These are phyloP conservation scores for Pythium dissotocum DNA, from an alignment of 352 stramenopile genomes.

Conservation along the genomic window DNA sequence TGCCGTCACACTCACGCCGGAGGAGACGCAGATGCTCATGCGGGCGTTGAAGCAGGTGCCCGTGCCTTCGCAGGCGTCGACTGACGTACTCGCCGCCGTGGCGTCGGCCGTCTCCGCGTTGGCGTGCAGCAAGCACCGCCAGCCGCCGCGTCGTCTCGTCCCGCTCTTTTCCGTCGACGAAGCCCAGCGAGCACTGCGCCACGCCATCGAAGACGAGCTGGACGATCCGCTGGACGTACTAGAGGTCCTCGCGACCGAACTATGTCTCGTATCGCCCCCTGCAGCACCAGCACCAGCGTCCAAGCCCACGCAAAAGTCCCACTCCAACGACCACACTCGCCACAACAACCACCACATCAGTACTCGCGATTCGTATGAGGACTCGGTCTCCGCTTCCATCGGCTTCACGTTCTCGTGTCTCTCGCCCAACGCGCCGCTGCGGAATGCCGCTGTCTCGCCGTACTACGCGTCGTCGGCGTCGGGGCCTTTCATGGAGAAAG, in stretches of 20 bases:
- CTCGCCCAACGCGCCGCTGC: background rate
- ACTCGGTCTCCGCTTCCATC: background rate
- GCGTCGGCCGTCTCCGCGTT: constrained; percentile 61
- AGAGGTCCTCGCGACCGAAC: constrained; percentile 17
- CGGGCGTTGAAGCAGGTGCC: constrained; percentile 51
- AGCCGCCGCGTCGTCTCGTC: constrained; percentile 38
- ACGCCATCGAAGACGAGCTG: constrained; percentile 18
- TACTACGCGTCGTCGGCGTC: background rate
- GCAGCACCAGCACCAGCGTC: background rate
- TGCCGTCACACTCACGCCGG: constrained; percentile 50
- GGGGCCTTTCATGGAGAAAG: background rate
- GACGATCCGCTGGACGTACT: constrained; percentile 16
- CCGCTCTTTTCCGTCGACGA: constrained; percentile 48
- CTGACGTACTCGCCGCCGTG: constrained; percentile 49
- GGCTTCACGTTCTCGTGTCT: background rate
- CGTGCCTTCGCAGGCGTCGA: constrained; percentile 43
- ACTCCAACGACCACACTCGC: background rate
- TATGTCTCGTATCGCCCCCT: constrained; percentile 4
- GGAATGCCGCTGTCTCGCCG: background rate
- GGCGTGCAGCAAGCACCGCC: constrained; percentile 41
- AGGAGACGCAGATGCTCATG: constrained; percentile 54
- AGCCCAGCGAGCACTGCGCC: constrained; percentile 21
- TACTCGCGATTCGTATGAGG: background rate
- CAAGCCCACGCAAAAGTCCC: background rate
- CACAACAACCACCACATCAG: background rate